Base-by-base conservation (phyloP, 78 protist species). In the Dictyostelium brefeldianum region DNA sequence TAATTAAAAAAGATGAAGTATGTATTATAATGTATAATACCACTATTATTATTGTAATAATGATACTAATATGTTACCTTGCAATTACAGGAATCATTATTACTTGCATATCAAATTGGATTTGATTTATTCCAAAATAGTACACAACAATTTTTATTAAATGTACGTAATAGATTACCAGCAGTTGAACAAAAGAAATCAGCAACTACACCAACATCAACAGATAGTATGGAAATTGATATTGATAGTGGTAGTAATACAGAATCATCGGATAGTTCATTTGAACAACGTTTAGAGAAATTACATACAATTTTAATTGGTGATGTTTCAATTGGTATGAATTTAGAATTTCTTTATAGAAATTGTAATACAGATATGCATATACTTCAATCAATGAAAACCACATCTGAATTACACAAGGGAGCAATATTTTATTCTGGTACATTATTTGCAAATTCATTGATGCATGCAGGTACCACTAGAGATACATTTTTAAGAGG, bases 391-490 rank as follows among this genome's bases (percentile, higher is more conserved):
- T 79, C 96, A 73, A 96, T 97, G 77, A 98, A 98, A 97, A 96
- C 80, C 51, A 27, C 70, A 11, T 25, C 59, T 8, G 94, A 89
- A 70, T 20, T 73, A 27, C 90, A 79, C 9, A 89, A 83, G 11
- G 92, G 92, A 41, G 89, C 96, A 8, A 83, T 97, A 29, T 53
- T 85, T 25, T 97, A 97, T 91, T 78, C 81, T 51, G 99, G 98
- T 18, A 80, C 97, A 25, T 91, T 98, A 50, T 59, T 96, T 50
- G 96, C 99, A 41, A 96, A 99, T 87, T 97, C 97, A 11, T 53
- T 98, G 31, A 99, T 99, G 99, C 90, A 95, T 75, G 90, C 97
- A 14, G 99, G 99, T 64, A 99, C 99, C 25, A 97, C 99, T 8
- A 50, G 83, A 75, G 99, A 99, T 85, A 25, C 51, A 29, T 99